These are phyloP conservation scores for Basipetospora chlamydospora DNA, from an alignment of 2,329 filamentous ascomycete species.

Conservation along the genomic window DNA sequence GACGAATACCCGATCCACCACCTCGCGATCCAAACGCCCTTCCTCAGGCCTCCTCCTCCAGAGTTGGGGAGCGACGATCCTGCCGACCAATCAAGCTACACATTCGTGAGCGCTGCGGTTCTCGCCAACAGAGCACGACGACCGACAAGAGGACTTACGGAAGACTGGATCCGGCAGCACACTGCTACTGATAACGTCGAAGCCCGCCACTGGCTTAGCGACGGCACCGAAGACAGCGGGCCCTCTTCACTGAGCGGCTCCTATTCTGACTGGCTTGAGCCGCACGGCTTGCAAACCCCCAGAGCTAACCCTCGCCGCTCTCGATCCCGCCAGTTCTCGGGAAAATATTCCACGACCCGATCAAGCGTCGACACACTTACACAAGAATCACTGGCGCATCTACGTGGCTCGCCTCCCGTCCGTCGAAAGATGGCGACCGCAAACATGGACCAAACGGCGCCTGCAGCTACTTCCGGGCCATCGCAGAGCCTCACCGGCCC, in stretches of 20 bases:
- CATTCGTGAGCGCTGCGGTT: conserved; percentile 38
- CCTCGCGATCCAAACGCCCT: conserved; percentile 47
- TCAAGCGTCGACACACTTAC: conserved; percentile 44
- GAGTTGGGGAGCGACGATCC: conserved; percentile 17
- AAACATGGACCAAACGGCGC: conserved; percentile 9
- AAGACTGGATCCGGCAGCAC: conserved; percentile 78
- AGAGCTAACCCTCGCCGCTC: conserved; percentile 19
- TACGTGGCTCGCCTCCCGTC: conserved; percentile 3
- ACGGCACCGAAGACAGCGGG: conserved; percentile 49
- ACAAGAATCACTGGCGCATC: conserved; percentile 12
- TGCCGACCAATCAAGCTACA: conserved; percentile 10
- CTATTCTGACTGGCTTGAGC: conserved; percentile 33
- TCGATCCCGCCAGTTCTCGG: conserved; percentile 6
- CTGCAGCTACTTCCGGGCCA: too few relatives aligned
- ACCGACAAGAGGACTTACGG: conserved; percentile 50
- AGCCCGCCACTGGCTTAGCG: conserved; percentile 70
- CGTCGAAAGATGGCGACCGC: conserved; percentile 3
- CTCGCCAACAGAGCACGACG: conserved; percentile 48
- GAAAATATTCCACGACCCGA: conserved; percentile 27
- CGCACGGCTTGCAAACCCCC: conserved; percentile 30
- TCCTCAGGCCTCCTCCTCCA: conserved; percentile 43
- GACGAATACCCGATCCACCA: conserved; percentile 47
- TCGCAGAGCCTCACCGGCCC: background rate
- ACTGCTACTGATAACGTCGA: conserved; percentile 59
- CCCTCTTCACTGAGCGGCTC: conserved; percentile 61